Percentiles rank a stretch among this genome's conserved stretches.
phyloP scores from a whole-genome alignment of 352 stramenopile species.

The Nothophytophthora sp. region DNA sequence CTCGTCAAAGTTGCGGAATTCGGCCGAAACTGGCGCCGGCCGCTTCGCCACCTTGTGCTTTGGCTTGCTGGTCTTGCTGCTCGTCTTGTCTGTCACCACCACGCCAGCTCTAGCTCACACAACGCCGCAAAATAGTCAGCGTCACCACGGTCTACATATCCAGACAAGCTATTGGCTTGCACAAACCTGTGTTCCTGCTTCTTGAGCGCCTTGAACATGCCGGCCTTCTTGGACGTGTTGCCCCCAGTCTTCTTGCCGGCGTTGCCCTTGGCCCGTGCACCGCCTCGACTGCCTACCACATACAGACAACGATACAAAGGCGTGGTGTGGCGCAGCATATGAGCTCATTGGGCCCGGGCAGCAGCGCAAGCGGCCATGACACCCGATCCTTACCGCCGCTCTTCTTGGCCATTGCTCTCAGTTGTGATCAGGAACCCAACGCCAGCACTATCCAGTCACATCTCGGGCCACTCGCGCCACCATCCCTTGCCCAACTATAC shows the following conservation, averaged over 20 bases:
- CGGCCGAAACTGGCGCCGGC: conserved; percentile 34
- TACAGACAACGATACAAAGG: not conserved
- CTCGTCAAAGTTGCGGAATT: conserved; percentile 83
- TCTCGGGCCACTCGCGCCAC: too few species aligned
- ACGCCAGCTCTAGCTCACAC: conserved; percentile 47
- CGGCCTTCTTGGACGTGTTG: conserved; percentile 61
- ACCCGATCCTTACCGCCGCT: conserved; percentile 20
- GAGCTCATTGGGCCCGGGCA: not conserved
- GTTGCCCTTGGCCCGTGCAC: conserved; percentile 20
- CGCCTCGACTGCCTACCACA: conserved; percentile 3
- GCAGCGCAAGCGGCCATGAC: too few species aligned
- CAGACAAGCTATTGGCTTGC: not conserved
- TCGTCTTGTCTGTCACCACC: conserved; percentile 42
- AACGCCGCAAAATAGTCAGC: too few species aligned
- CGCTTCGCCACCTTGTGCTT: conserved; percentile 38
- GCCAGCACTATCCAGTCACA: not conserved
- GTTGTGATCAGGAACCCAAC: not conserved
- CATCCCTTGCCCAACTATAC: too few species aligned
- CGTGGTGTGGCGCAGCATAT: too few species aligned
- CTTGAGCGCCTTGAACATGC: conserved; percentile 70
- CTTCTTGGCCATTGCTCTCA: conserved; percentile 43
- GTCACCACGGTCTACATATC: not conserved
- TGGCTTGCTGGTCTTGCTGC: conserved; percentile 20
- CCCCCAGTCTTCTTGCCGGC: conserved; percentile 39
- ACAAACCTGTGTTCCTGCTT: conserved; percentile 62